Evolutionary conservation across 192 early-diverging fungal species (phyloP).

Genomic region (Mortierella antarctica): DNA sequence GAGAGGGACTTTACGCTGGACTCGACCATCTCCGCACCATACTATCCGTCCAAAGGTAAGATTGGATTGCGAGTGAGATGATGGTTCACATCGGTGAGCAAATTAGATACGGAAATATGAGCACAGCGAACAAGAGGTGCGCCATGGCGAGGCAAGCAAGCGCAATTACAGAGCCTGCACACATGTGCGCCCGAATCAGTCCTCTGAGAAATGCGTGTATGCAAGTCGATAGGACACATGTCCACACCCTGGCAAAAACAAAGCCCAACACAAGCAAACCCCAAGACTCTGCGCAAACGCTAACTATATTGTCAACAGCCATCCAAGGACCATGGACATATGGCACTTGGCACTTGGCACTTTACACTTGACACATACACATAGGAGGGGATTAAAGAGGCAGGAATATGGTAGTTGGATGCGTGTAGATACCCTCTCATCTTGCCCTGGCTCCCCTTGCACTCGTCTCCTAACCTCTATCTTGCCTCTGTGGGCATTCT

Average conservation of each 20-base stretch:
- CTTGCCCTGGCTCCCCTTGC: too few relatives aligned
- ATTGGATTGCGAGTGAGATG: neutral
- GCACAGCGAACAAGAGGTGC: conserved; percentile 5
- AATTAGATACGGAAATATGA: neutral
- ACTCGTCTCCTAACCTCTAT: too few relatives aligned
- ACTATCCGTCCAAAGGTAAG: conserved; percentile 53
- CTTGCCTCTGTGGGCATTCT: too few relatives aligned
- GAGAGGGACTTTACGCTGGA: conserved; percentile 76
- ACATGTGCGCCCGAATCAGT: neutral
- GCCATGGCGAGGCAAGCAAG: neutral
- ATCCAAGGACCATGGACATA: too few relatives aligned
- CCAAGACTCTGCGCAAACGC: neutral
- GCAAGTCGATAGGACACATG: conserved; percentile 1
- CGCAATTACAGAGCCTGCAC: neutral
- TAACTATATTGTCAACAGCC: neutral
- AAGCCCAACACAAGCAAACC: conserved; percentile 9
- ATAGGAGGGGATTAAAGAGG: too few relatives aligned
- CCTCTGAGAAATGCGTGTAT: too few relatives aligned
- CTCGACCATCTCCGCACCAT: conserved; percentile 82
- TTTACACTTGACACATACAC: too few relatives aligned
- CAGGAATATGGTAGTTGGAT: too few relatives aligned
- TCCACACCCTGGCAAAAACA: conserved; percentile 23
- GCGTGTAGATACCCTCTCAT: too few relatives aligned
- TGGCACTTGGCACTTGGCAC: too few relatives aligned
- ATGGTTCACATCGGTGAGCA: neutral